Evolutionary conservation across 1,284 basidiomycete genomes (phyloP), one percentile per base, ranked within the genome.

Genomic region (Salmacisia buchloeana): DNA sequence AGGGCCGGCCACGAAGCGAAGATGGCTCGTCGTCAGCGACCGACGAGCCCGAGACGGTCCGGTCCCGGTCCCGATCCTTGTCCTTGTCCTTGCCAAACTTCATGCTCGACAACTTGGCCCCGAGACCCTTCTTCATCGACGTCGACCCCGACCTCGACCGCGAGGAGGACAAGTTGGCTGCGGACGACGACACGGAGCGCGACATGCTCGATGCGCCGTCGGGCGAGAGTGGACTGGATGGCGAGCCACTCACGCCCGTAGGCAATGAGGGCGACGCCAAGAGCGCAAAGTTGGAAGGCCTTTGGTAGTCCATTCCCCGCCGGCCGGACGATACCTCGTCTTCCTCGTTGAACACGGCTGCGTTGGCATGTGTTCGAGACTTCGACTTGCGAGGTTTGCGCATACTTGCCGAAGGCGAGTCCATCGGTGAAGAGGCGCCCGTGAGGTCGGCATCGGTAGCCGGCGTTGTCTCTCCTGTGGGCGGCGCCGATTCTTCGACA

Each of bases 31-130:
- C 36, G 36, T 12, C n/a, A 38, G 36, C n/a, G 12, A 10, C 36
- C 36, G n/a, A 12, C 2, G 36, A 38, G n/a, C 12, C n/a, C 36
- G 36, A 38, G 10, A n/a, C 10, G 23, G 41, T 7, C 1, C 7
- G n/a, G n/a, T n/a, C 41, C 18, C 23, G 18, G 41, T 43, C 41
- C 41, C 49, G 49, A 31, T 54, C 49, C 27, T 33, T 54, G 27
- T 52, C 46, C 25, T 52, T 52, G 23, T 54, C 49, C 49, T 54
- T 54, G 49, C 49, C 49, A 54, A 54, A 54, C 49, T 54, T 54
- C 49, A 52, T 52, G 27, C 27, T 52, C 21, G 46, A 52, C 46
- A 54, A 54, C 9, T 31, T 4, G 2, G 49, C 31, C 3, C 27
- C 27, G 29, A 54, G 27, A 2, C 49, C 49, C 49, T 29, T 54